Evolutionary conservation across 2,329 filamentous ascomycete species (phyloP).

Genomic region (Cordyceps tenuipes): DNA sequence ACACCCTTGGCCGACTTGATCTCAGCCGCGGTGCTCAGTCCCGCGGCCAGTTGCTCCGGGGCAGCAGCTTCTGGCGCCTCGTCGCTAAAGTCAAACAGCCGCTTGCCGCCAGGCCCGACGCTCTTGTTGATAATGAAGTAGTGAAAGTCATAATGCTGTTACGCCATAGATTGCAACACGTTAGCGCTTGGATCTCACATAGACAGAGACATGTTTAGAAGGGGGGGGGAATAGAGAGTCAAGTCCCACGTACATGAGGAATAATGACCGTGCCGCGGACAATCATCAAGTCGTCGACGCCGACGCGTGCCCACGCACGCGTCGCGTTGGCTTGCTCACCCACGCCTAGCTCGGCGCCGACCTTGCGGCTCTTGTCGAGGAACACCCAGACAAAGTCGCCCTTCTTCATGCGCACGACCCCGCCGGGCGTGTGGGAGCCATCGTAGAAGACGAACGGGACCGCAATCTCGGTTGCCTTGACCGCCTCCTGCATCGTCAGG

Average conservation of each 20-base stretch:
- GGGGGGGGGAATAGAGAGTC: background rate
- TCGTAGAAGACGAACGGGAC: conserved; percentile 98
- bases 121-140: conserved; percentile 91
- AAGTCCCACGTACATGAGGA: conserved; percentile 64
- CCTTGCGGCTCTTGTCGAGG: conserved; percentile 81
- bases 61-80: conserved; percentile 31
- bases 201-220: conserved; percentile 4
- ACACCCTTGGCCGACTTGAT: conserved; percentile 30
- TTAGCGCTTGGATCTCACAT: conserved; percentile 6
- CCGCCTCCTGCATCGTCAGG: conserved; percentile 68
- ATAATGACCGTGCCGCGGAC: conserved; percentile 87
- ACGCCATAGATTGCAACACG: conserved; percentile 15
- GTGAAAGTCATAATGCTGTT: conserved; percentile 91
- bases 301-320: conserved; percentile 84
- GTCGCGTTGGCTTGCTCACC: conserved; percentile 56
- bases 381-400: conserved; percentile 92
- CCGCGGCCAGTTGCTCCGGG: background rate
- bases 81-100: conserved; percentile 67
- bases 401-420: conserved; percentile 80
- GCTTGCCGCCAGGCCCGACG: conserved; percentile 59
- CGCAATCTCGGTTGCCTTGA: conserved; percentile 81
- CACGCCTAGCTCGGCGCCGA: conserved; percentile 74
- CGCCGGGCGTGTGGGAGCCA: conserved; percentile 80
- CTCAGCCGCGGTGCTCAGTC: conserved; percentile 22
- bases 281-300: conserved; percentile 91